These are phyloP conservation scores for Nematodospora valgi DNA, from an alignment of 805 yeast genomes.

Conservation along the genomic window DNA sequence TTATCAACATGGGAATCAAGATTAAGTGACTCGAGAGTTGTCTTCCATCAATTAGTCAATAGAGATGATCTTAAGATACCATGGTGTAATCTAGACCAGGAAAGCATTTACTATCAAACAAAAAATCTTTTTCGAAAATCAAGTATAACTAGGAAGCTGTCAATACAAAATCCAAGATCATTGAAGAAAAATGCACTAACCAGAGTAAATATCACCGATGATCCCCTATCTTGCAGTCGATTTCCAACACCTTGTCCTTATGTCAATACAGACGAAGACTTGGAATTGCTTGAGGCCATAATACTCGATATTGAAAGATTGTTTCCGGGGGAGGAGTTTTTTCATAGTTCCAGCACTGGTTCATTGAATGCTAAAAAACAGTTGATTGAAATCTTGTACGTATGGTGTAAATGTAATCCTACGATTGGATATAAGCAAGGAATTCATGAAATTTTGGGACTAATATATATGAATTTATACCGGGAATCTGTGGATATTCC, in stretches of 20 bases:
- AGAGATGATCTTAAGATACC: slow-evolving; percentile 32
- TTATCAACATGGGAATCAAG: slow-evolving; percentile 30
- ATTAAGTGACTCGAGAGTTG: slow-evolving; percentile 27
- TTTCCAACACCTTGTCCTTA: slow-evolving; percentile 1
- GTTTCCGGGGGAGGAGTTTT: slow-evolving; percentile 45
- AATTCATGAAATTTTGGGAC: slow-evolving; percentile 50
- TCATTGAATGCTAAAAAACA: slow-evolving; percentile 20
- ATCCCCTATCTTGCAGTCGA: slow-evolving; percentile 7
- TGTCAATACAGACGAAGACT: slow-evolving; percentile 21
- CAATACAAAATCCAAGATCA: background rate
- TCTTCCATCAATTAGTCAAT: slow-evolving; percentile 30
- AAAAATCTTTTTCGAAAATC: slow-evolving; percentile 13
- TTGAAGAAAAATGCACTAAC: slow-evolving; percentile 13
- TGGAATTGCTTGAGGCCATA: slow-evolving; percentile 40
- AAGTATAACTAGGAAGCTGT: slow-evolving; percentile 8
- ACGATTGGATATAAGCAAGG: slow-evolving; percentile 53
- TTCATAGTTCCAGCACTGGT: slow-evolving; percentile 14
- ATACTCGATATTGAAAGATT: slow-evolving; percentile 51
- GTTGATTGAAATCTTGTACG: slow-evolving; percentile 42
- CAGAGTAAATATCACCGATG: slow-evolving; percentile 17
- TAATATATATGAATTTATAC: slow-evolving; percentile 40
- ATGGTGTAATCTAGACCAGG: slow-evolving; percentile 33
- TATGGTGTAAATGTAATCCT: slow-evolving; percentile 49
- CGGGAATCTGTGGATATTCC: slow-evolving; percentile 32
- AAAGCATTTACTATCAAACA: slow-evolving; percentile 23